Conservation (phyloP, 2,329 filamentous ascomycete species). For the Rhinocladiella similis region DNA sequence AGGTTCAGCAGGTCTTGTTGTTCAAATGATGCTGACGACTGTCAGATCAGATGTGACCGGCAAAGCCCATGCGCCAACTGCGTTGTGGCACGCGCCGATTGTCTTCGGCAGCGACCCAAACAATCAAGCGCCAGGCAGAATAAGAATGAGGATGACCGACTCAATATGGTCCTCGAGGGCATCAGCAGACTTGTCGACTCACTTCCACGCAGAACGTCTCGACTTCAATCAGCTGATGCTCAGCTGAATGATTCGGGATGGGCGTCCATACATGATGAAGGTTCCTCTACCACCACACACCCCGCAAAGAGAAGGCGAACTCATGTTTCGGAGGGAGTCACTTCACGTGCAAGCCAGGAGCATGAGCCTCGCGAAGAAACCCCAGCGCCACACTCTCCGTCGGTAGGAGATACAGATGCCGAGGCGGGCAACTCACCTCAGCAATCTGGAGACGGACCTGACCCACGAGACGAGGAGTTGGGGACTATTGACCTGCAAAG, state of each 20-base stretch:
- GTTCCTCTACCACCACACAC: neutral
- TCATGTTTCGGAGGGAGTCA: neutral
- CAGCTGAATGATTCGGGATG: neutral
- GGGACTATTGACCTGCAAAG: constrained; percentile 3
- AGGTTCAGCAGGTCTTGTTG: no score
- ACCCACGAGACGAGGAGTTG: neutral
- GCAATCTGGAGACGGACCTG: neutral
- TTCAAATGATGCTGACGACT: neutral
- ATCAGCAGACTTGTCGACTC: constrained; percentile 2
- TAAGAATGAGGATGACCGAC: constrained; percentile 2
- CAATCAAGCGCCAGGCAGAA: neutral
- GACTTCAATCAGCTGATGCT: neutral
- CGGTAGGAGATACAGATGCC: neutral
- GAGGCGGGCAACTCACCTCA: neutral
- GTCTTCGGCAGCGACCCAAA: constrained; percentile 1
- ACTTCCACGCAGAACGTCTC: neutral
- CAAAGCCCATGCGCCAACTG: constrained; percentile 2
- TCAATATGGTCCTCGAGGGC: constrained; percentile 4
- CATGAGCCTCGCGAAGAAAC: neutral
- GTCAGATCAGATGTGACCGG: neutral
- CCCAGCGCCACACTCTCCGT: neutral
- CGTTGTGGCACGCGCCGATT: neutral
- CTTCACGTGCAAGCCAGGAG: neutral
- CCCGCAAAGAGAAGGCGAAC: constrained; percentile 1
- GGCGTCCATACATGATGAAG: neutral